Evolutionary conservation across 2,329 filamentous ascomycete species (phyloP).

Genomic region (Fusarium compactum): DNA sequence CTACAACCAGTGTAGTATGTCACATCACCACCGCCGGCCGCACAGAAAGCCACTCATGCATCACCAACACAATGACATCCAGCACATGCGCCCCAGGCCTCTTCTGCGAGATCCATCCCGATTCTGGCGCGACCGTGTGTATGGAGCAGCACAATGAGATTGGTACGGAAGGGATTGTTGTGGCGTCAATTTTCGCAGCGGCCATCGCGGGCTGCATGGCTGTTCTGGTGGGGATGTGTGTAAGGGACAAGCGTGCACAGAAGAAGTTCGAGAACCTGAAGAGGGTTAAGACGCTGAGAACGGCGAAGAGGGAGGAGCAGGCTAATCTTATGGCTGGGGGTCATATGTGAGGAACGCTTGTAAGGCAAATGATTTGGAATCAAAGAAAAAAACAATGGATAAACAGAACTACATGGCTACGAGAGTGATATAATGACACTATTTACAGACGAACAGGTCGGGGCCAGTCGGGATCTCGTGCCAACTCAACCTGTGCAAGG

Average conservation of each 20-base stretch:
- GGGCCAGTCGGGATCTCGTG: slow-evolving; percentile 32
- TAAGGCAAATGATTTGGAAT: not conserved
- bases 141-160: slow-evolving; percentile 17
- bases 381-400: not conserved
- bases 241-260: slow-evolving; percentile 7
- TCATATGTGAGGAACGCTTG: not conserved
- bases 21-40: slow-evolving; percentile 18
- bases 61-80: slow-evolving; percentile 19
- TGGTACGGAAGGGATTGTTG: slow-evolving; percentile 16
- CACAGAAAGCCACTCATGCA: slow-evolving; percentile 16
- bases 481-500: slow-evolving; percentile 34
- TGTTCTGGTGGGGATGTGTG: slow-evolving; percentile 2
- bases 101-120: slow-evolving; percentile 14
- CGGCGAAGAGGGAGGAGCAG: slow-evolving; percentile 7
- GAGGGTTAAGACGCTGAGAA: slow-evolving; percentile 6
- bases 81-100: slow-evolving; percentile 20
- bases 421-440: not conserved
- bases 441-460: not conserved
- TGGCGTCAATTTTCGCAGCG: slow-evolving; percentile 4
- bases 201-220: slow-evolving; percentile 14
- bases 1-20: slow-evolving; percentile 22
- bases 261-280: slow-evolving; percentile 12
- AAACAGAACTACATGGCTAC: not conserved
- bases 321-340: slow-evolving; percentile 3
- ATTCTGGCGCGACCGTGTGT: slow-evolving; percentile 13